Base-by-base conservation (phyloP, 176 grass and related monocot species). In the Oryza longistaminata region DNA sequence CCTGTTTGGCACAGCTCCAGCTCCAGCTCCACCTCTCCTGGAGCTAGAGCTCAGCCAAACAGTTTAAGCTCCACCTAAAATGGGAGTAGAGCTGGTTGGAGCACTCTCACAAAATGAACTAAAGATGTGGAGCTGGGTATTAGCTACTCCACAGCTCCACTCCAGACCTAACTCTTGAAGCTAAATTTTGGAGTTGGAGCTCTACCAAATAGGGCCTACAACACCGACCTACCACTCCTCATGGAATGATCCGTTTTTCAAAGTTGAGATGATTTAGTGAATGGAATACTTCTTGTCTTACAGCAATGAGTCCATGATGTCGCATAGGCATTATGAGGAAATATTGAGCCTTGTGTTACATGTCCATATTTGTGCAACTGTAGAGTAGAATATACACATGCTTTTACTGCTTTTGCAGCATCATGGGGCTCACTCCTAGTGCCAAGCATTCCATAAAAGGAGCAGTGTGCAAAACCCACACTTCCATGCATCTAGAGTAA, bases 291-390 rank as follows among this genome's bases (percentile, higher is more conserved):
- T 45, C 66, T 48, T 71, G 45, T 49, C 39, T 26, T 37, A 39
- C 10, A 55, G 50, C 50, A 55, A 55, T 55, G 16, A 60, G 16
- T 60, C 17, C 53, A 64, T 19, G 43, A 48, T 24, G 0, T 58
- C 75, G 52, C 13, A 16, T 35, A 69, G 65, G 67, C 19, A 79
- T 15, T 35, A 35, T 2, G 13, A 65, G 27, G 1, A 76, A 45
- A 64, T 15, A 4, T 45, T 3, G 39, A 26, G 60, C 49, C 15
- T 19, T 14, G 14, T 71, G 13, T 52, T 13, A 34, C 50, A 81
- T 81, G 46, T 82, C 22, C 60, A 66, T 44, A 42, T 43, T n/a
- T 71, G 68, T 71, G 74, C 58, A 85, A 64, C 76, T 80, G 52
- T n/a, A 64, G 40, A 79, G 9, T 72, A 37, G 44, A 81, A 22